A percentile compares a stretch with the other conserved stretches of the same genome.
These are phyloP conservation scores for Glycine latifolia DNA, from an alignment of 306 rosid species.

Conservation along the genomic window DNA sequence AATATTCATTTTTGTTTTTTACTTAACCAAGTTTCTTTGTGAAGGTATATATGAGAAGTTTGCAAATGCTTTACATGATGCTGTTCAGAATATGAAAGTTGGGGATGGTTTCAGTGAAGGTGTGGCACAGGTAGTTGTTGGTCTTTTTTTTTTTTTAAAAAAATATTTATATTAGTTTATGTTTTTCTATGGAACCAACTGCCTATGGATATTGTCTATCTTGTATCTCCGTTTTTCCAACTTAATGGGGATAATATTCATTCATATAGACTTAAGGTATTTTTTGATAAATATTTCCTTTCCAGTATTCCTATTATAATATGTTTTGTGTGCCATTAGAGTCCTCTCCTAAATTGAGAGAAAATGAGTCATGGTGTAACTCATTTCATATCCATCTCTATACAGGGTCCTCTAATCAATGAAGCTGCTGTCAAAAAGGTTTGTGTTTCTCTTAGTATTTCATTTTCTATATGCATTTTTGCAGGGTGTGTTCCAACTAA, in stretches of 20 bases:
- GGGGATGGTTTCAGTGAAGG: conserved; percentile 94
- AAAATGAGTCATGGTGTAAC: conserved; percentile 40
- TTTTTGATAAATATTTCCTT: conserved; percentile 23
- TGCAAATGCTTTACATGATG: conserved; percentile 70
- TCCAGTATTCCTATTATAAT: conserved; percentile 9
- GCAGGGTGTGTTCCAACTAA: conserved; percentile 26
- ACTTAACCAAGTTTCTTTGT: conserved; percentile 34
- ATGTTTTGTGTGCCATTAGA: conserved; percentile 26
- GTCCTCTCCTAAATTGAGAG: conserved; percentile 29
- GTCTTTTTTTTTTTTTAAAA: background rate
- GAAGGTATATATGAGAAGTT: conserved; percentile 90
- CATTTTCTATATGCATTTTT: conserved; percentile 32
- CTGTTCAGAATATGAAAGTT: conserved; percentile 85
- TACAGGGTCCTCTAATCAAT: conserved; percentile 96
- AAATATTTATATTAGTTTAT: background rate
- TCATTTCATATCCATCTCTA: conserved; percentile 45
- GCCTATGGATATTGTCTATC: conserved; percentile 22
- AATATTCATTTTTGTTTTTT: background rate
- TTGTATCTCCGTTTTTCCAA: conserved; percentile 28
- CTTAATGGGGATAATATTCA: conserved; percentile 1
- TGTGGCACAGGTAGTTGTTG: conserved; percentile 74
- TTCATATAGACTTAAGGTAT: conserved; percentile 11
- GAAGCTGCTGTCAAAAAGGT: conserved; percentile 98
- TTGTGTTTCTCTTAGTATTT: conserved; percentile 45
- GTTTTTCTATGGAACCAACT: conserved; percentile 34